Percentiles rank a stretch among this genome's conserved stretches.
Evolutionary conservation across 2,329 filamentous ascomycete species (phyloP).

Genomic region (Fusarium temperatum): DNA sequence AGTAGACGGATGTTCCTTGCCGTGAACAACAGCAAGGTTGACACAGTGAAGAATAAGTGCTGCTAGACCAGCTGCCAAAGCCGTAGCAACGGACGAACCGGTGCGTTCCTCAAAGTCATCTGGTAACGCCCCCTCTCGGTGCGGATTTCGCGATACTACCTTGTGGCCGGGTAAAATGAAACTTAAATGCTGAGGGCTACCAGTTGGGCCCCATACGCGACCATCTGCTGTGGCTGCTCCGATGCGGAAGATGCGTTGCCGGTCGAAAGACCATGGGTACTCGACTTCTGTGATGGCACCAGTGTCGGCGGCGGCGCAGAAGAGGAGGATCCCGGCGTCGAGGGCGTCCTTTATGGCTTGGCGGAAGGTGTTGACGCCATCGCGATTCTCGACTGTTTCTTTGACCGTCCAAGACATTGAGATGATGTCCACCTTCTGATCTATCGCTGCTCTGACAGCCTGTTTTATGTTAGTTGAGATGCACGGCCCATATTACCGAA

Average conservation of each 20-base stretch:
- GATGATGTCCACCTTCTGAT: slow-evolving; percentile 17
- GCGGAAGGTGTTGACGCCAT: background rate
- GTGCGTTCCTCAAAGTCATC: slow-evolving; percentile 8
- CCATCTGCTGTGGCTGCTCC: slow-evolving; percentile 11
- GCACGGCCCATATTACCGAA: accelerated
- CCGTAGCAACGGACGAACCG: slow-evolving; percentile 41
- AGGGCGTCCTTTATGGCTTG: background rate
- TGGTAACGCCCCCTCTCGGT: background rate
- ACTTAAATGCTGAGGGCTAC: background rate
- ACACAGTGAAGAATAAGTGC: slow-evolving; percentile 33
- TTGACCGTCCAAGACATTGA: slow-evolving; percentile 27
- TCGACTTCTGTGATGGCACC: background rate
- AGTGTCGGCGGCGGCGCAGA: background rate
- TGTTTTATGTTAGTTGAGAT: background rate
- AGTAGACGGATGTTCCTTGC: background rate
- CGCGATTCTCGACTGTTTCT: background rate
- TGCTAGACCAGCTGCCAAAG: slow-evolving; percentile 42
- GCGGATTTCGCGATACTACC: background rate
- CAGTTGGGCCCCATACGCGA: background rate
- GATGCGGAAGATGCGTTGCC: slow-evolving; percentile 3
- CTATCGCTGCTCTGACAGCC: slow-evolving; percentile 18
- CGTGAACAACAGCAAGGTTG: background rate
- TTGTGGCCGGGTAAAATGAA: slow-evolving; percentile 12
- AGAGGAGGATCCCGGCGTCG: background rate
- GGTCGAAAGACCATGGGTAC: slow-evolving; percentile 1